Evolutionary conservation across 805 yeast genomes (phyloP), one percentile per base, ranked within the genome.

Genomic region (Saccharomycopsis schoenii): DNA sequence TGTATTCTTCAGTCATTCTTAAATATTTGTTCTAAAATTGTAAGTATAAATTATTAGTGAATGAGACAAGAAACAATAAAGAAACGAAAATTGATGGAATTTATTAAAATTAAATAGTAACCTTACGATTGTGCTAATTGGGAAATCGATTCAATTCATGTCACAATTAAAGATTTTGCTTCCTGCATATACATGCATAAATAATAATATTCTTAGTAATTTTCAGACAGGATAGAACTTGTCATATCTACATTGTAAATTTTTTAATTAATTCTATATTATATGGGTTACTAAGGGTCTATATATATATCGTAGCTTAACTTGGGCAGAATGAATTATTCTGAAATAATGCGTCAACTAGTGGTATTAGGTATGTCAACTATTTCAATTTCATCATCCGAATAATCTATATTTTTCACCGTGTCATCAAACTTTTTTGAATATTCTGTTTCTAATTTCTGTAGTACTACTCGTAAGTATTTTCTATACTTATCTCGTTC

Each of bases 401-500:
- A 60, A 29, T 56, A 64, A 29, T 54, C 56, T 17, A 66, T 69
- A 24, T 64, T 66, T 24, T 61, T 58, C 29, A 59, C 61, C 34
- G 60, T 57, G 52, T 61, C 57, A 56, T 56, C 56, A 43, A 36
- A 2, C 14, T 55, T 24, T 19, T 60, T 63, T 24, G 59, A 57
- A 12, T 57, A 62, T 24, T 64, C 67, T 61, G 51, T 17, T 47
- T 69, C 71, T 42, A 69, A 61, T 1, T 61, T 60, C 36, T 60
- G 54, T 29, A 71, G 60, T 4, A 58, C 59, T 9, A 65, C 57
- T 56, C 70, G 66, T 19, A 70, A 56, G 19, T 63, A 60, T 21
- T 58, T 57, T 54, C 74, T 64, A 67, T 71, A 64, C 6, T 59
- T 60, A 40, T 68, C 70, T 50, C 72, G 62, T 37, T 71, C 73